Percentiles rank a stretch among this genome's conserved stretches.
Evolutionary conservation across 306 rosid genomes (phyloP).

Genomic region (Acacia acuminata): DNA sequence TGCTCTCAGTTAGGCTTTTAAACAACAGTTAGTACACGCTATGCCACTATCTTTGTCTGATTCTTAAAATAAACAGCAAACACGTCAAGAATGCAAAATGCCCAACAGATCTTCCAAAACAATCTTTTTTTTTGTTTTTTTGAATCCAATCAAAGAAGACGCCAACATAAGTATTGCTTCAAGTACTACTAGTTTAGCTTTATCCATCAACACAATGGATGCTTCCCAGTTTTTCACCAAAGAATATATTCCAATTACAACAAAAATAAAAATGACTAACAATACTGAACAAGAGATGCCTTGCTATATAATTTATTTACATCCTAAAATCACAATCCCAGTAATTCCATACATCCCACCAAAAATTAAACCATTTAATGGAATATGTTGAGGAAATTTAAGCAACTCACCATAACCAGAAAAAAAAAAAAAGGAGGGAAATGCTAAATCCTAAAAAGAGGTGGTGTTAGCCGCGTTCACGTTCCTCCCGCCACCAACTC

Average conservation of each 20-base stretch:
- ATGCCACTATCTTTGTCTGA: neutral
- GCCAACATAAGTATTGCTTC: neutral
- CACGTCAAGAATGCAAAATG: no score
- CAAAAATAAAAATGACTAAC: no score
- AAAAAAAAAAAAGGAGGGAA: neutral
- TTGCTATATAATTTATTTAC: neutral
- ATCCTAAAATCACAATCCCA: neutral
- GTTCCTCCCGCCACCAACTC: conserved; percentile 35
- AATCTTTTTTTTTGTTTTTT: neutral
- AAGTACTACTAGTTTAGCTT: neutral
- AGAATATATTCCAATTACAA: neutral
- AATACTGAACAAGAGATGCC: neutral
- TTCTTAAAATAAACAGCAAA: neutral
- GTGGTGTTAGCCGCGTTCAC: conserved; percentile 38
- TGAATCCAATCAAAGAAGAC: neutral
- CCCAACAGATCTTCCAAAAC: neutral
- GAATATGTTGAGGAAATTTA: neutral
- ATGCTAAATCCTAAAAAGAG: conserved; percentile 30
- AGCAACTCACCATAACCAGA: neutral
- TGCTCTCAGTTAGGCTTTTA: neutral
- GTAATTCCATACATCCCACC: neutral
- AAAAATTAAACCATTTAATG: neutral
- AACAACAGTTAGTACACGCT: neutral
- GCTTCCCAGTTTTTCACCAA: no score
- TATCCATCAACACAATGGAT: neutral